Conservation (phyloP, 371 early-diverging fungal genomes). For the Nematocida parisii region DNA sequence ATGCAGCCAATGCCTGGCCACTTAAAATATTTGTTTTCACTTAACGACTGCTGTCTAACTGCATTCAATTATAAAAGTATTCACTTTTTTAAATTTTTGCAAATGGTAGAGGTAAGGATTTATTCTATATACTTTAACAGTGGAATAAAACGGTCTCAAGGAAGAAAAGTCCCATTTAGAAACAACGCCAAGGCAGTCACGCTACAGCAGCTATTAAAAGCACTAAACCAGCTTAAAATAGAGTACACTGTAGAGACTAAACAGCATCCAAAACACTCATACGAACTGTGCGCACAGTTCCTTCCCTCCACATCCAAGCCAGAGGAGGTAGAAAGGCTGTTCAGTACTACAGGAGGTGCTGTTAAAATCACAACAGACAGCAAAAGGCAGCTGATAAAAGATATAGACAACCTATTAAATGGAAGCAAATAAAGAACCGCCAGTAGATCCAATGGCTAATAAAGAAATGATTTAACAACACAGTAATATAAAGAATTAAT, state of each 20-base stretch:
- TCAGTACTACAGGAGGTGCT: not conserved
- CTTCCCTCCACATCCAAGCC: not conserved
- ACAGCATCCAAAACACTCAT: slow-evolving; percentile 36
- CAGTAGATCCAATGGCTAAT: not conserved
- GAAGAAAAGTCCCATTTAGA: slow-evolving; percentile 27
- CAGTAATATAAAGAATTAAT: too few species aligned
- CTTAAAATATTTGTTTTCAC: too few species aligned
- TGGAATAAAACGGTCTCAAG: slow-evolving; percentile 24
- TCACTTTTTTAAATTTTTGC: not conserved
- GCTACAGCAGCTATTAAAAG: slow-evolving; percentile 6
- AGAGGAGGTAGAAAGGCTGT: slow-evolving; percentile 35
- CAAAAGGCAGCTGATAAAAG: slow-evolving; percentile 29
- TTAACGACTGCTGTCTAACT: too few species aligned
- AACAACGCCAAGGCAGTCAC: not conserved
- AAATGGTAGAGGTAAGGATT: slow-evolving; percentile 19
- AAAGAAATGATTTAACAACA: too few species aligned
- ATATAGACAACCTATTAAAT: slow-evolving; percentile 1
- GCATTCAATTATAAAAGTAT: too few species aligned
- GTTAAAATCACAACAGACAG: slow-evolving; percentile 12
- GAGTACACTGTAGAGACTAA: slow-evolving; percentile 20
- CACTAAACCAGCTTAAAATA: slow-evolving; percentile 9
- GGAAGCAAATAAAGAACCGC: not conserved
- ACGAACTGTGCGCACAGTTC: not conserved
- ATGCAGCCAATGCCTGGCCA: too few species aligned
- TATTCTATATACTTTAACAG: slow-evolving; percentile 50